phyloP scores from a whole-genome alignment of 805 yeast species.

The Wickerhamiella lipophila region DNA sequence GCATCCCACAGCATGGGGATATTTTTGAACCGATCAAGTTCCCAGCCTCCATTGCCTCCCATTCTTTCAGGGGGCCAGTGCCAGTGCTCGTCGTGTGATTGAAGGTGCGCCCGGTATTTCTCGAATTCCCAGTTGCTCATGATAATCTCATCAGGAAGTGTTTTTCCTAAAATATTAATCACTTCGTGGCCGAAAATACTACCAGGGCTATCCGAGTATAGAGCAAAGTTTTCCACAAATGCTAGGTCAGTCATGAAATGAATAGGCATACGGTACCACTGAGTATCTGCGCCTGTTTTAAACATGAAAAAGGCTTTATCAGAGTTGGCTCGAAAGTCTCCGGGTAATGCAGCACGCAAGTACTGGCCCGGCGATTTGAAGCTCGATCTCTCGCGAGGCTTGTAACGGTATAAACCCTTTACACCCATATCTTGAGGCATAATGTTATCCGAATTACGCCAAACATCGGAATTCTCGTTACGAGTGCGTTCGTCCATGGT shows the following conservation, averaged over 20 bases:
- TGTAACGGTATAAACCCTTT: neutral
- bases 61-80: constrained; percentile 17
- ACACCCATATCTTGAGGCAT: neutral
- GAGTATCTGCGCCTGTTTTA: constrained; percentile 29
- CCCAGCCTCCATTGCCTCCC: constrained; percentile 25
- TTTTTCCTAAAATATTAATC: constrained; percentile 24
- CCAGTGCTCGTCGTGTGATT: constrained; percentile 21
- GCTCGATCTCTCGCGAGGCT: neutral
- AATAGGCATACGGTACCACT: constrained; percentile 29
- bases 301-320: constrained; percentile 26
- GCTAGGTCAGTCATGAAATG: constrained; percentile 29
- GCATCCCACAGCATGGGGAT: constrained; percentile 30
- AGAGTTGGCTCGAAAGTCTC: neutral
- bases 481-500: neutral
- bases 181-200: constrained; percentile 26
- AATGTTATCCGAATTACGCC: constrained; percentile 1
- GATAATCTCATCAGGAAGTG: constrained; percentile 17
- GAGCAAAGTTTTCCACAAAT: constrained; percentile 24
- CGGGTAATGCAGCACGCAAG: neutral
- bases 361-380: neutral
- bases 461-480: constrained; percentile 2
- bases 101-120: constrained; percentile 23
- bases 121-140: constrained; percentile 15
- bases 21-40: constrained; percentile 30
- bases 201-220: constrained; percentile 28